Conservation (phyloP, 768 basidiomycete species). For the Dioszegia crocea region DNA sequence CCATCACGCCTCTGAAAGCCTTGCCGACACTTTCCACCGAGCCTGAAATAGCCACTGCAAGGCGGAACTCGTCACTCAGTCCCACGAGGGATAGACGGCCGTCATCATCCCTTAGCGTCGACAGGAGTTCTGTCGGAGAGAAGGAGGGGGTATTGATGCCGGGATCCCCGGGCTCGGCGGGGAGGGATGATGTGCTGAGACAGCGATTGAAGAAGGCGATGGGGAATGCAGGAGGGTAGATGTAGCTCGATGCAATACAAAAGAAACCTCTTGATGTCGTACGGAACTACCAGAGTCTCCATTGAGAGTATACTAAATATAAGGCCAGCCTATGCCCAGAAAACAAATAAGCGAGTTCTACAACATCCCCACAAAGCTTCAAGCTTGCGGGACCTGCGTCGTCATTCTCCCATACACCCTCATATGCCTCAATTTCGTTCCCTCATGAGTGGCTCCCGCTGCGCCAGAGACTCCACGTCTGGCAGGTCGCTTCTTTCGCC, state of each 20-base stretch:
- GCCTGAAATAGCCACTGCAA: background rate
- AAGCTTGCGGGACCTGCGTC: background rate
- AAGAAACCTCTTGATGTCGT: too few species aligned
- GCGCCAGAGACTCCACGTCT: background rate
- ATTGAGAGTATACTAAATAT: background rate
- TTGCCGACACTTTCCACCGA: background rate
- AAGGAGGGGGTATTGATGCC: background rate
- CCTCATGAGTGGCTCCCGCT: background rate
- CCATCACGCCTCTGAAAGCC: background rate
- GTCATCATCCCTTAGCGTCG: background rate
- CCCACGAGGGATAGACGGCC: constrained; percentile 1
- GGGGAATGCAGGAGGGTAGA: constrained; percentile 37
- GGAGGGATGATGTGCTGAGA: constrained; percentile 42
- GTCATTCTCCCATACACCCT: background rate
- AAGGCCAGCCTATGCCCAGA: background rate
- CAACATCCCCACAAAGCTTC: background rate
- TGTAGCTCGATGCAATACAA: background rate
- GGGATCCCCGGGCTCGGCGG: background rate
- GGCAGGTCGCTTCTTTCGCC: background rate
- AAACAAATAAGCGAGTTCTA: background rate
- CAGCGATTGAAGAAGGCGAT: constrained; percentile 47
- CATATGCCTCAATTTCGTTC: background rate
- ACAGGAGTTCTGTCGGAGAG: background rate
- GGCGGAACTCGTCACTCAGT: background rate
- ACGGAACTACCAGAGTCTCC: too few species aligned